Percentiles rank a stretch among this genome's conserved stretches.
Evolutionary conservation across 2,329 filamentous ascomycete species (phyloP).

Genomic region (Stromatinia cepivora): DNA sequence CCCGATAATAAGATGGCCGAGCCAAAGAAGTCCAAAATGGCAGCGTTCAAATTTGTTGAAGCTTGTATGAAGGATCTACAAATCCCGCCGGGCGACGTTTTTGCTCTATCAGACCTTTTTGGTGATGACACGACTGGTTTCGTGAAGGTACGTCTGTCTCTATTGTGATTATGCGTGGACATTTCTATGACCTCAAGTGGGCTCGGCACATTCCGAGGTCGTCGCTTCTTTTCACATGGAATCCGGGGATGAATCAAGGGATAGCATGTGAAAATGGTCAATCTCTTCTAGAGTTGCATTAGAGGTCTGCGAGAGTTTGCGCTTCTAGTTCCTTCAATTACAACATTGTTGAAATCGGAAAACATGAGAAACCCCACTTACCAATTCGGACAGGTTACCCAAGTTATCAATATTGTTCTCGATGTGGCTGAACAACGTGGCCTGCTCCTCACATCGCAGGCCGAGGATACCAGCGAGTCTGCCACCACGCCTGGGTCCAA

Average conservation of each 20-base stretch:
- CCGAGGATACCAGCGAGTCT: constrained; percentile 52
- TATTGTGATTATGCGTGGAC: constrained; percentile 1
- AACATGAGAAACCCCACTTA: constrained; percentile 19
- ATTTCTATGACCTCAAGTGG: not conserved
- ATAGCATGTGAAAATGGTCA: not conserved
- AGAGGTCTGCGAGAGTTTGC: not conserved
- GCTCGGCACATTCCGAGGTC: not conserved
- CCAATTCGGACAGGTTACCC: constrained; percentile 65
- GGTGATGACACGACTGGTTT: constrained; percentile 96
- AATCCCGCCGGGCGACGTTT: constrained; percentile 79
- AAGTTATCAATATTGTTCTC: constrained; percentile 88
- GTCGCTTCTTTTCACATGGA: not conserved
- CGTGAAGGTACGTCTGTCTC: constrained; percentile 67
- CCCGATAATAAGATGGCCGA: constrained; percentile 66
- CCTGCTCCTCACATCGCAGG: constrained; percentile 63
- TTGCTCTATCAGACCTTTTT: constrained; percentile 88
- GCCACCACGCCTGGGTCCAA: constrained; percentile 55
- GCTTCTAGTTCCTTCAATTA: not conserved
- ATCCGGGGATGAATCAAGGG: not conserved
- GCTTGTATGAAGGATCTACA: constrained; percentile 79
- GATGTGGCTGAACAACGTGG: constrained; percentile 81
- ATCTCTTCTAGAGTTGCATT: not conserved
- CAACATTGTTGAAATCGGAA: not conserved
- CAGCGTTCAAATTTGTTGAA: constrained; percentile 89
- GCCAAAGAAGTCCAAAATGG: constrained; percentile 78